Percentiles rank a stretch among this genome's conserved stretches.
Evolutionary conservation across 2,329 filamentous ascomycete genomes (phyloP).

Genomic region (Colletotrichum liriopes): DNA sequence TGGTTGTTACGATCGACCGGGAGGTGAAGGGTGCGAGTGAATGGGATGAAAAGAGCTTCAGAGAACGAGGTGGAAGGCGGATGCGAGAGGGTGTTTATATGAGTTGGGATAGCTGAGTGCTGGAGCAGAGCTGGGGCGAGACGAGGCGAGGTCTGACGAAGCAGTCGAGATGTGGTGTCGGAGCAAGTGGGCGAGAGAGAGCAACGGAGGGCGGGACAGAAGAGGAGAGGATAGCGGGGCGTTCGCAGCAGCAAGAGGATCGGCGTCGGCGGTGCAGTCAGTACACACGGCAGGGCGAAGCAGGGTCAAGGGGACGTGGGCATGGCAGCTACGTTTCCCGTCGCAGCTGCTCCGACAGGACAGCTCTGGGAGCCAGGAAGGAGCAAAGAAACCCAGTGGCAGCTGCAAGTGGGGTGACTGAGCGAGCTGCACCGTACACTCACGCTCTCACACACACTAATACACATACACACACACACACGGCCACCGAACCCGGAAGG

Average conservation of each 20-base stretch:
- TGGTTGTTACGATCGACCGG: neutral
- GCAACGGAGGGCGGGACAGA: neutral
- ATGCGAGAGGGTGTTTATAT: conserved; percentile 17
- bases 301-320: neutral
- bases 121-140: neutral
- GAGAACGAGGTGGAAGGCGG: neutral
- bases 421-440: neutral
- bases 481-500: neutral
- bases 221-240: neutral
- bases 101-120: neutral
- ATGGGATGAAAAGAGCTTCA: neutral
- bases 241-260: neutral
- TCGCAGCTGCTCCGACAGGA: neutral
- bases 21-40: neutral
- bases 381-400: conserved; percentile 1
- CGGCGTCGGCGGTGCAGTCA: too few relatives aligned
- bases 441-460: neutral
- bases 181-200: neutral
- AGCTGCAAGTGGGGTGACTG: conserved; percentile 16
- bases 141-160: neutral
- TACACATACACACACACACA: too few relatives aligned
- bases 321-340: neutral
- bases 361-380: neutral
- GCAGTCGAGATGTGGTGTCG: neutral
- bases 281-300: neutral